Evolutionary conservation across 352 stramenopile genomes (phyloP), one percentile per base, ranked within the genome.

Genomic region (Pythium dissimile): DNA sequence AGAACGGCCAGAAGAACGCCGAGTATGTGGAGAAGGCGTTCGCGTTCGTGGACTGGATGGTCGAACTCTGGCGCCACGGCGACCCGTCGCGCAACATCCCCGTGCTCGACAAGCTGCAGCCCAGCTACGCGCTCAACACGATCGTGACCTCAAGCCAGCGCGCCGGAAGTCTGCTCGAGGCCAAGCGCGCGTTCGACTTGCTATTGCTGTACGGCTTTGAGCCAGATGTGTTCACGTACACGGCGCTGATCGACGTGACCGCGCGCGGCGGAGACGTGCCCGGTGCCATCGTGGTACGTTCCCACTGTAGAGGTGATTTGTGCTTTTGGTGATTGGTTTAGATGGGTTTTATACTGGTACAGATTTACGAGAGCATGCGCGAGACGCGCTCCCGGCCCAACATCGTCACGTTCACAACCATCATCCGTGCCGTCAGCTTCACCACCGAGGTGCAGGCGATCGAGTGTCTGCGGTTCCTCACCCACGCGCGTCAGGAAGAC

Each of bases 221-320:
- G 48, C 81, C 81, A 0, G 81, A 92, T 47, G 78, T 92, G 60
- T 92, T 92, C 64, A 85, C 81, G 31, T 89, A 89, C 65, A 92
- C 81, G 41, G 81, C 81, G 52, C 67, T 91, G n/a, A 89, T 91
- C 48, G 81, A 92, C 54, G 75, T 89, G 20, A 75, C 77, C 9
- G 79, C 77, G 11, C 68, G 81, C 18, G 76, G 58, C 28, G 66
- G 73, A 21, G 71, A 87, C 34, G 46, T 89, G 15, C 44, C 28
- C 11, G 64, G 60, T 37, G 80, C 80, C 41, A 80, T 86, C 55
- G 27, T 69, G 56, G 79, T 89, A 59, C 28, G 20, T 23, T n/a
- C 0, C n/a, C 5, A 13, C 1, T 39, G 6, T 24, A 27, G 15
- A 6, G 15, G 27, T 38, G 26, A 15, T 26, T 18, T 6, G 3